Percentiles rank a stretch among this genome's conserved stretches.
Evolutionary conservation across 2,329 filamentous ascomycete species (phyloP).

Genomic region (Didymellaceae sp.): DNA sequence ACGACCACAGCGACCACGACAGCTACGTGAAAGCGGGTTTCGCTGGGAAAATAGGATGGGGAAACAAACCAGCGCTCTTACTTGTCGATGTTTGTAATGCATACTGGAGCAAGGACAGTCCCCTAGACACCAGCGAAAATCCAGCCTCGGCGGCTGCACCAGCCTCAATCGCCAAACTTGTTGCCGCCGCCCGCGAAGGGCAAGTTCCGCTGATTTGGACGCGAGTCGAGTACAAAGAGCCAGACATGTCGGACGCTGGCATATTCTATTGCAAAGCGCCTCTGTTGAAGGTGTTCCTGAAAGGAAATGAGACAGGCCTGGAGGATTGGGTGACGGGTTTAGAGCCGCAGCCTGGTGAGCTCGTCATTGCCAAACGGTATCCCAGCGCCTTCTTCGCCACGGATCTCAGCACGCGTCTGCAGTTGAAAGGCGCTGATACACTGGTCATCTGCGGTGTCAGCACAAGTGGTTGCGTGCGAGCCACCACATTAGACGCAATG

Average conservation of each 20-base stretch:
- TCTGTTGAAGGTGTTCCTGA: constrained; percentile 51
- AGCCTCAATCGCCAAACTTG: constrained; percentile 49
- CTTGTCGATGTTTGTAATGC: constrained; percentile 58
- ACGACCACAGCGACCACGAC: constrained; percentile 28
- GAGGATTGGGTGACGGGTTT: constrained; percentile 50
- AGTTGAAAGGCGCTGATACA: constrained; percentile 51
- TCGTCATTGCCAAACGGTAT: constrained; percentile 54
- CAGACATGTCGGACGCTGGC: constrained; percentile 55
- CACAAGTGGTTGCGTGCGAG: constrained; percentile 57
- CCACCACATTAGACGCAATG: constrained; percentile 55
- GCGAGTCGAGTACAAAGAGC: constrained; percentile 52
- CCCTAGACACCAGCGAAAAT: constrained; percentile 51
- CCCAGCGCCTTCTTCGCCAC: constrained; percentile 57
- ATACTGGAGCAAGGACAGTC: constrained; percentile 54
- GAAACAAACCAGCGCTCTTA: constrained; percentile 51
- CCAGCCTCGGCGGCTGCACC: constrained; percentile 46
- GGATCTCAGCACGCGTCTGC: constrained; percentile 51
- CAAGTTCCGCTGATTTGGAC: constrained; percentile 55
- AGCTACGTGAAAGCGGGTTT: constrained; percentile 47
- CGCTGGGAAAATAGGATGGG: constrained; percentile 55
- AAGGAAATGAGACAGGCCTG: constrained; percentile 50
- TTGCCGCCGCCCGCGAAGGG: constrained; percentile 50
- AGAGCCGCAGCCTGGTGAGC: constrained; percentile 44
- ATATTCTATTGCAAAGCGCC: constrained; percentile 55
- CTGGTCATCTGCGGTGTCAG: constrained; percentile 57